Evolutionary conservation across 2,329 filamentous ascomycete genomes (phyloP).

Genomic region (Sarocladiaceae sp.): DNA sequence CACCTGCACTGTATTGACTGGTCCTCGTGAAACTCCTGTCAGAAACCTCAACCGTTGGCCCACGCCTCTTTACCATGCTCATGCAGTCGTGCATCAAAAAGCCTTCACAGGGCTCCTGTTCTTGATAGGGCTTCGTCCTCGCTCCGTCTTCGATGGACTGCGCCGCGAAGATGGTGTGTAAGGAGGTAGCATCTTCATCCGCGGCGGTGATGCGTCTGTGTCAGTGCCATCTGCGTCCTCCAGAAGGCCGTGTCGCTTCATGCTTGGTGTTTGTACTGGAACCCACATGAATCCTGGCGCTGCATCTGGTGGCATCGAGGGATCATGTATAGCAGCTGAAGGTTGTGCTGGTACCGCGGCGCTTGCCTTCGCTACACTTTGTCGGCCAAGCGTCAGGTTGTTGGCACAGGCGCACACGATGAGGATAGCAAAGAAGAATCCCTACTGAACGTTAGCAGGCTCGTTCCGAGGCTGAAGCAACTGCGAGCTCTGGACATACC

Average conservation of each 20-base stretch:
- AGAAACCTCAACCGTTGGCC: no score
- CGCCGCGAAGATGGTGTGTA: constrained; percentile 40
- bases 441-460: constrained; percentile 29
- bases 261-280: constrained; percentile 42
- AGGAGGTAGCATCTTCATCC: constrained; percentile 34
- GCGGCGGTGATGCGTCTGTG: constrained; percentile 43
- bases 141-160: constrained; percentile 44
- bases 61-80: no score
- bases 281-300: constrained; percentile 43
- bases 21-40: no score
- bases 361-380: constrained; percentile 9
- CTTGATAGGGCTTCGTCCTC: constrained; percentile 43
- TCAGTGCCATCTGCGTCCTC: constrained; percentile 38
- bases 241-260: constrained; percentile 34
- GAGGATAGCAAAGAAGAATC: constrained; percentile 44
- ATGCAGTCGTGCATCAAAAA: no score
- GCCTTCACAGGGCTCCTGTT: constrained; percentile 31
- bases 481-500: no score
- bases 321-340: constrained; percentile 13
- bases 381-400: constrained; percentile 37
- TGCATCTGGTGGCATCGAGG: constrained; percentile 21
- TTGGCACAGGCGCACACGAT: constrained; percentile 43
- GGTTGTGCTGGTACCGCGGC: constrained; percentile 12
- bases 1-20: no score
- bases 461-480: no score